These are phyloP conservation scores for Zalaria obscura DNA, from an alignment of 2,329 filamentous ascomycete genomes.

Conservation along the genomic window DNA sequence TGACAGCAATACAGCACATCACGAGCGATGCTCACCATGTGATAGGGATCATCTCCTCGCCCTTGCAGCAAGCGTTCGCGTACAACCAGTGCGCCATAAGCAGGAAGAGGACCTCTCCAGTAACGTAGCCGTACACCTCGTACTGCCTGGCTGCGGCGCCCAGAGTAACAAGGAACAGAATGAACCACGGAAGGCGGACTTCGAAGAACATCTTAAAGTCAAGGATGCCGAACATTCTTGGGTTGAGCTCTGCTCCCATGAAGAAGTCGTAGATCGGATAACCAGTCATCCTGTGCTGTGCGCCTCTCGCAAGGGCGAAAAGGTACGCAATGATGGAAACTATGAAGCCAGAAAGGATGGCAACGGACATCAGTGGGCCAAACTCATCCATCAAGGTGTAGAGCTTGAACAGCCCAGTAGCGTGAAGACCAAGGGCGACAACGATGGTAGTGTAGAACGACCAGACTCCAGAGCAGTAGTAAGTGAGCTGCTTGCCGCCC, in stretches of 20 bases:
- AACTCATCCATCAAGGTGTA: constrained; percentile 94
- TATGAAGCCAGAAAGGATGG: constrained; percentile 78
- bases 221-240: constrained; percentile 58
- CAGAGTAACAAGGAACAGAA: constrained; percentile 64
- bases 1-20: not conserved
- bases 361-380: constrained; percentile 80
- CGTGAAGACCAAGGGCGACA: constrained; percentile 58
- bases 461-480: constrained; percentile 84
- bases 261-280: constrained; percentile 75
- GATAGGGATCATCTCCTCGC: constrained; percentile 77
- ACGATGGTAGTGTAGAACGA: constrained; percentile 80
- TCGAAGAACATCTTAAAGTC: constrained; percentile 97
- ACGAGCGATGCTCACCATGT: constrained; percentile 49
- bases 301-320: constrained; percentile 66
- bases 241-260: constrained; percentile 80
- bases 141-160: constrained; percentile 71
- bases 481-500: constrained; percentile 72
- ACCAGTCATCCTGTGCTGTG: constrained; percentile 84
- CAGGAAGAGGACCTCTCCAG: constrained; percentile 70
- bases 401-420: constrained; percentile 71
- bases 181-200: constrained; percentile 84
- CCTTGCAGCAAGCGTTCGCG: constrained; percentile 83
- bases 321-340: constrained; percentile 75
- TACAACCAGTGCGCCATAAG: constrained; percentile 86
- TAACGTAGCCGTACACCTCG: constrained; percentile 73